A percentile compares a stretch with the other conserved stretches of the same genome.
phyloP scores from a whole-genome alignment of 2,329 filamentous ascomycete species.

The Penicillium hesseltinei region DNA sequence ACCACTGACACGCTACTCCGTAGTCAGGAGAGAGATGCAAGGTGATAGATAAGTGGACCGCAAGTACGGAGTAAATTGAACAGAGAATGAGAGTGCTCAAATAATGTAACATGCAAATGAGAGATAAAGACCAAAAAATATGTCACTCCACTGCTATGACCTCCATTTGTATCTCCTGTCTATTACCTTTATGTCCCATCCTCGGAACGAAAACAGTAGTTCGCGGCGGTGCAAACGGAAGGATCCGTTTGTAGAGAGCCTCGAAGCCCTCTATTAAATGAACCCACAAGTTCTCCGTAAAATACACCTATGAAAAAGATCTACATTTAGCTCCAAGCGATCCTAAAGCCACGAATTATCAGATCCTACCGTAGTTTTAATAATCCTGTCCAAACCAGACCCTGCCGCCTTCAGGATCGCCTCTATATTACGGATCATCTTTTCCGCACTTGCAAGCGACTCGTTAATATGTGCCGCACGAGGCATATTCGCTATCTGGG shows the following conservation, averaged over 20 bases:
- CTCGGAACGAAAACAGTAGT: background rate
- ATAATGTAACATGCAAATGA: background rate
- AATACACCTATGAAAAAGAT: background rate
- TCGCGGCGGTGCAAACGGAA: background rate
- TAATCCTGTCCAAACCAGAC: background rate
- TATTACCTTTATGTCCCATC: background rate
- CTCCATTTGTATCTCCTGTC: background rate
- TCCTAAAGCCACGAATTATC: background rate
- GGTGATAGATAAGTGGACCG: background rate
- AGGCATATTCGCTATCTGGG: background rate
- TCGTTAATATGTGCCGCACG: background rate
- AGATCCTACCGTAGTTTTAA: conserved; percentile 2
- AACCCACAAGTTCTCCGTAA: background rate
- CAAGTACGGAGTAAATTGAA: background rate
- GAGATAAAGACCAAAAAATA: too few relatives aligned
- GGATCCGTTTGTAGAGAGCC: background rate
- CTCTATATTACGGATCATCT: conserved; percentile 1
- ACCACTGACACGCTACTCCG: too few relatives aligned
- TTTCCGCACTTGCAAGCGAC: background rate
- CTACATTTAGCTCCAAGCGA: background rate
- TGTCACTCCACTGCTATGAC: background rate
- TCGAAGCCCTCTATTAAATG: background rate
- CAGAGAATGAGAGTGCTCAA: background rate
- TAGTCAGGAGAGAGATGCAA: background rate
- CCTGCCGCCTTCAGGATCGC: background rate